Conservation (phyloP, 768 basidiomycete species). For the Boletus coccyginus region DNA sequence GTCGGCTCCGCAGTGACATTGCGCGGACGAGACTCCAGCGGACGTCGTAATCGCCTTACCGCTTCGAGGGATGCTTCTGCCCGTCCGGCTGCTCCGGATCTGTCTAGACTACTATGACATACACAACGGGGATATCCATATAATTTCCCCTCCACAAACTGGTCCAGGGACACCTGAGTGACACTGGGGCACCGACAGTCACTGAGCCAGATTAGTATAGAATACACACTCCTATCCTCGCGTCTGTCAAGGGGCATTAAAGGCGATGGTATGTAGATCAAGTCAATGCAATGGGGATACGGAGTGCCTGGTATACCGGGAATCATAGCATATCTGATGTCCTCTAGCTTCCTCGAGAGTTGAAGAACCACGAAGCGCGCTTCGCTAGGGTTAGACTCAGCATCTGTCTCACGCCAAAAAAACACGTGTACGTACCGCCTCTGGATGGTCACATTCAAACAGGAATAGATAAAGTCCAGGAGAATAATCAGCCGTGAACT, state of each 20-base stretch:
- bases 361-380: slow-evolving; percentile 93
- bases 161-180: slow-evolving; percentile 20
- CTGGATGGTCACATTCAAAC: slow-evolving; percentile 24
- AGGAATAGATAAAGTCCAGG: slow-evolving; percentile 13
- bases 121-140: slow-evolving; percentile 20
- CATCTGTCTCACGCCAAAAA: slow-evolving; percentile 15
- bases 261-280: slow-evolving; percentile 30
- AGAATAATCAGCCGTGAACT: slow-evolving; percentile 15
- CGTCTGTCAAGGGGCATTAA: slow-evolving; percentile 21
- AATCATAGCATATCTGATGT: slow-evolving; percentile 11
- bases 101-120: slow-evolving; percentile 19
- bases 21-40: not conserved
- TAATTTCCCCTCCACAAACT: slow-evolving; percentile 22
- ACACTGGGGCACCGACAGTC: not conserved
- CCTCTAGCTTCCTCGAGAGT: slow-evolving; percentile 57
- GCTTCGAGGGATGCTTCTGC: slow-evolving; percentile 3
- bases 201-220: slow-evolving; percentile 29
- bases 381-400: slow-evolving; percentile 56
- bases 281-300: slow-evolving; percentile 16
- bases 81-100: slow-evolving; percentile 16
- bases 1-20: slow-evolving; percentile 23
- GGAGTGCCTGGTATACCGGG: slow-evolving; percentile 10
- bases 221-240: slow-evolving; percentile 15
- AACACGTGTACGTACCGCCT: slow-evolving; percentile 30
- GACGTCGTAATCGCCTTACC: slow-evolving; percentile 18